Evolutionary conservation across 2,329 filamentous ascomycete genomes (phyloP).

Genomic region (Fusarium globosum): DNA sequence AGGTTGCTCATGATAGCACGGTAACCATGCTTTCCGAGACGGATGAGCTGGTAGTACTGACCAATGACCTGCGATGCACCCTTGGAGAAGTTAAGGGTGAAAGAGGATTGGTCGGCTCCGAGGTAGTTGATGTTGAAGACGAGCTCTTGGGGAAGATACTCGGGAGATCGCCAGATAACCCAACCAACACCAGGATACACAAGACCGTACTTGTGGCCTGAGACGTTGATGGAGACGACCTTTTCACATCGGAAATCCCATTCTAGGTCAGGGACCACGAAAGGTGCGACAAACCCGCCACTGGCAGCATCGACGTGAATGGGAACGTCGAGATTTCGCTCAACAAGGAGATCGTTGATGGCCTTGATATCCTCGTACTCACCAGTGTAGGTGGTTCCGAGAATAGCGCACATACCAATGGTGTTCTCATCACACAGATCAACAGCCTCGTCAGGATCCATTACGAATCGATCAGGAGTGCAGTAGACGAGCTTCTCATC

Average conservation of each 20-base stretch:
- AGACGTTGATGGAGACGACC: conserved; percentile 94
- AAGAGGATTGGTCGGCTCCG: conserved; percentile 92
- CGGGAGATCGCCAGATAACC: conserved; percentile 87
- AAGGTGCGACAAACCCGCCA: conserved; percentile 93
- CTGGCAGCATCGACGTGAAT: conserved; percentile 96
- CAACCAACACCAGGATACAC: conserved; percentile 94
- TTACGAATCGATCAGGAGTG: conserved; percentile 69
- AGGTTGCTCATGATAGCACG: conserved; percentile 94
- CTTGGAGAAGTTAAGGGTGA: conserved; percentile 97
- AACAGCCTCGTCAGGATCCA: conserved; percentile 72
- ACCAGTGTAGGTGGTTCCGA: conserved; percentile 94
- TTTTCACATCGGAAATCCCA: conserved; percentile 94
- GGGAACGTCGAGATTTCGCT: conserved; percentile 79
- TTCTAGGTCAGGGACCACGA: conserved; percentile 82
- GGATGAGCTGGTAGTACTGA: conserved; percentile 97
- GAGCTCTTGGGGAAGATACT: conserved; percentile 88
- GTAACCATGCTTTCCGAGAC: conserved; percentile 92
- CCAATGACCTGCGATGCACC: conserved; percentile 94
- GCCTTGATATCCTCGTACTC: conserved; percentile 95
- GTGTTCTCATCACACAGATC: conserved; percentile 73
- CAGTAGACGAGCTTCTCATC: conserved; percentile 85
- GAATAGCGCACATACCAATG: conserved; percentile 91
- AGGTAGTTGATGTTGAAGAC: conserved; percentile 99
- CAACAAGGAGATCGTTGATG: conserved; percentile 86
- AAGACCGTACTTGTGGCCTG: conserved; percentile 84